phyloP scores from a whole-genome alignment of 2,329 filamentous ascomycete genomes.

The Apiospora aurea region DNA sequence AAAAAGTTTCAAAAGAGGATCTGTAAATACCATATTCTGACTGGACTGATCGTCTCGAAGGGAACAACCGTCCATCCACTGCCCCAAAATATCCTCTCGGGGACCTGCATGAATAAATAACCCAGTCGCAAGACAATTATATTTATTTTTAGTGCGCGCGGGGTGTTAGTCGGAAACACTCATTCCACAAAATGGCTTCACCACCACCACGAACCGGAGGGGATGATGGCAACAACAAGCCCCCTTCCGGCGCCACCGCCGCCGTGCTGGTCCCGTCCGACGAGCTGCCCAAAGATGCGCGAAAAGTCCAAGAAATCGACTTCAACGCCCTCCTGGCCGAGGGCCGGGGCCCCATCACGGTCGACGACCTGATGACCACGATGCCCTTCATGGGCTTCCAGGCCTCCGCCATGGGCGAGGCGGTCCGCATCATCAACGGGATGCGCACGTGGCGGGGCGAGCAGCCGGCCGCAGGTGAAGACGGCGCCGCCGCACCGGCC shows the following conservation, averaged over 20 bases:
- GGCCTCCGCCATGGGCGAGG: constrained; percentile 75
- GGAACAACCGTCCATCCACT: neutral
- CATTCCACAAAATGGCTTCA: constrained; percentile 14
- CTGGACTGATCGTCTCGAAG: neutral
- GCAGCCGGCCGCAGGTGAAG: constrained; percentile 68
- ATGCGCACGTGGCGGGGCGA: constrained; percentile 85
- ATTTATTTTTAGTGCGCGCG: neutral
- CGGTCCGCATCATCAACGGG: constrained; percentile 89
- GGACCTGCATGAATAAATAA: constrained; percentile 8
- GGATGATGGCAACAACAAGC: constrained; percentile 33
- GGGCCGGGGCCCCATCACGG: constrained; percentile 72
- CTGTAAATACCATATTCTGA: neutral
- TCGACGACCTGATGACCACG: constrained; percentile 80
- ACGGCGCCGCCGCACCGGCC: constrained; percentile 47
- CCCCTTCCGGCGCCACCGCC: constrained; percentile 71
- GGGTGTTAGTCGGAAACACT: constrained; percentile 3
- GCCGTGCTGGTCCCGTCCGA: constrained; percentile 88
- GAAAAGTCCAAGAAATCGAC: constrained; percentile 87
- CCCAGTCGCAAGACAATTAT: constrained; percentile 9
- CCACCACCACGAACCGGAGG: neutral
- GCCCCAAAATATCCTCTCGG: constrained; percentile 9
- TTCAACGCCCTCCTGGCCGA: constrained; percentile 77
- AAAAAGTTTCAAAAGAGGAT: neutral
- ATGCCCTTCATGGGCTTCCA: constrained; percentile 91
- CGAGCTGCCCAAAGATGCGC: constrained; percentile 79